Base-by-base conservation (phyloP, 192 early-diverging fungal species). In the Entomortierella beljakovae region DNA sequence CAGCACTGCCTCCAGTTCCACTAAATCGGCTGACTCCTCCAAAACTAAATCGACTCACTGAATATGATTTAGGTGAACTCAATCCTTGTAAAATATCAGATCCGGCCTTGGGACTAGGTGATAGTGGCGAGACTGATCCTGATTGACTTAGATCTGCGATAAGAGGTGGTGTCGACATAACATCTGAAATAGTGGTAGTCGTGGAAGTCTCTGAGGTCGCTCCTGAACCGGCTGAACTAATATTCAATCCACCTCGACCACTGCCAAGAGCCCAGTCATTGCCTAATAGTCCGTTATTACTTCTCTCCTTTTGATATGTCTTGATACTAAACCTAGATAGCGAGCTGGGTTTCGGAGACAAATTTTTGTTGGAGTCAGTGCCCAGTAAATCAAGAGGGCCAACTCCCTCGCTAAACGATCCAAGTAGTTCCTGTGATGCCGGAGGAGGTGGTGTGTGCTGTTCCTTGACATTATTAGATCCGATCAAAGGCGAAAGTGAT, bases 261-360 rank as follows among this genome's bases (percentile, higher is more conserved):
- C 65, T 58, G n/a, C n/a, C n/a, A n/a, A n/a, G n/a, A 20, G 35
- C 49, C 71, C 71, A 74, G 18, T 66, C 57, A 46, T 74, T n/a
- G n/a, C n/a, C 52, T 6, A 46, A 40, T 51, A 74, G 32, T 26
- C 71, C 71, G 60, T 63, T 40, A 6, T 74, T 74, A 51, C 35
- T 55, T 25, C 71, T 11, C n/a, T 74, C 71, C 49, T 66, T 13
- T 28, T 55, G 62, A 15, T 74, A 74, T 37, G 50, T 74, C 71
- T 74, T 74, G 71, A 74, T 74, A 29, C 71, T 74, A 51, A 74
- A 74, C 29, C 71, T 37, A 3, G 63, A 66, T 1, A 60, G 58
- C 23, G 49, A 60, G 16, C 35, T 4, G 22, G 57, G 63, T 22
- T 57, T 54, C 9, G 70, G 70, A 18, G 70, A 55, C 2, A 43